Base-by-base conservation (phyloP, 2,329 filamentous ascomycete genomes). In the Aspergillus phoenicis region DNA sequence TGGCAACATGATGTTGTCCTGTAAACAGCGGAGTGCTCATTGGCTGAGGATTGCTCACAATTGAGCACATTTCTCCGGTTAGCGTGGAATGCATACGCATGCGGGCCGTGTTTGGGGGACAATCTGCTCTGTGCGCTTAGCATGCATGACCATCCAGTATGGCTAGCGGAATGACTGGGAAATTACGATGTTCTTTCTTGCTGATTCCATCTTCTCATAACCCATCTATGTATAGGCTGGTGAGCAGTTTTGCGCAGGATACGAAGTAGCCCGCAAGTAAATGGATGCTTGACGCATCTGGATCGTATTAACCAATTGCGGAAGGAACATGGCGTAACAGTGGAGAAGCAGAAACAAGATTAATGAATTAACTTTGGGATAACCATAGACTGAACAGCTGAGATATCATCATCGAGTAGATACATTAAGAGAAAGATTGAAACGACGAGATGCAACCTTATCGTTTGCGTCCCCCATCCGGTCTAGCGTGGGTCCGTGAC, bases 51-150 rank as follows among this genome's bases (percentile, higher is more conserved):
- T 33, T 71, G 70, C 67, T 68, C 62, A 52, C 52, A 69, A 70
- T 71, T 72, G 70, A 70, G 69, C 70, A 67, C 13, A 62, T 72
- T 73, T 66, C 51, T 33, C 15, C 30, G 47, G 28, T 22, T 41
- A 55, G 55, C 56, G 58, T 47, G 26, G 38, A 17, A 47, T 52
- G 52, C 26, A 33, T 33, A 39, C 52, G 52, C 52, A 41, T 43
- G 36, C 52, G 45, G 45, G 45, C 24, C 22, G 45, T 17, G 22
- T 8, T 17, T 11, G 24, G 10, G 13, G 13, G 15, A 30, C 13
- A 22, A 24, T 24, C 41, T 24, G 41, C 20, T 45, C 41, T 13
- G 7, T 11, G 13, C 10, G 22, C 41, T 45, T 45, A 45, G 41
- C 41, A 45, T 45, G 41, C 41, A 45, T 45, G 17, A 45, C 20